phyloP scores from a whole-genome alignment of 352 stramenopile species.

The Phytophthora idaei region DNA sequence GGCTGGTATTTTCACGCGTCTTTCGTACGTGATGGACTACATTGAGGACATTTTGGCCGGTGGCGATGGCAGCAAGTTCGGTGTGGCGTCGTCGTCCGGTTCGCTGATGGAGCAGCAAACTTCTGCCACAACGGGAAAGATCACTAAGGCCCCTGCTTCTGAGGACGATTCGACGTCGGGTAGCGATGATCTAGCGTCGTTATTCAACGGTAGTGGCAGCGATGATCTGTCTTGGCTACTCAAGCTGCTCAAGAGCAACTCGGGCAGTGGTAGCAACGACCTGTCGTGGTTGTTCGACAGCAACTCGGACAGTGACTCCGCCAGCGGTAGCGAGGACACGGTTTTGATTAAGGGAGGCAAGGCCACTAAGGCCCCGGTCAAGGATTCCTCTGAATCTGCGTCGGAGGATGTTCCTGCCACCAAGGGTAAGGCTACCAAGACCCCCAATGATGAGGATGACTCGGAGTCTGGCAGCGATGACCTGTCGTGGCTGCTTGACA shows the following conservation, averaged over 20 bases:
- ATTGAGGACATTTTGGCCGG: slow-evolving; percentile 62
- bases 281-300: slow-evolving; percentile 14
- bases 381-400: slow-evolving; percentile 7
- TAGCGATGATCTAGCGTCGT: background rate
- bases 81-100: slow-evolving; percentile 11
- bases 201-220: background rate
- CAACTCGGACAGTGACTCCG: slow-evolving; percentile 1
- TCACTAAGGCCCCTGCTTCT: too few relatives aligned
- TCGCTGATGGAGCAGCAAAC: background rate
- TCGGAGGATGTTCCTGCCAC: slow-evolving; percentile 1
- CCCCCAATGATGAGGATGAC: slow-evolving; percentile 2
- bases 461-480: slow-evolving; percentile 7
- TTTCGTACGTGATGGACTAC: slow-evolving; percentile 62
- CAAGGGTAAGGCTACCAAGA: slow-evolving; percentile 15
- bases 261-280: slow-evolving; percentile 1
- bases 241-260: slow-evolving; percentile 3
- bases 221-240: slow-evolving; percentile 5
- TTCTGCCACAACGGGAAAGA: too few relatives aligned
- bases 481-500: slow-evolving; percentile 16
- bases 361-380: slow-evolving; percentile 2
- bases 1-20: slow-evolving; percentile 58
- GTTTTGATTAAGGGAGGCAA: slow-evolving; percentile 10
- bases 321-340: slow-evolving; percentile 11
- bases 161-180: background rate
- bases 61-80: slow-evolving; percentile 34